These are phyloP conservation scores for Eutrema yunnanense DNA, from an alignment of 345 rosid genomes.

Conservation along the genomic window DNA sequence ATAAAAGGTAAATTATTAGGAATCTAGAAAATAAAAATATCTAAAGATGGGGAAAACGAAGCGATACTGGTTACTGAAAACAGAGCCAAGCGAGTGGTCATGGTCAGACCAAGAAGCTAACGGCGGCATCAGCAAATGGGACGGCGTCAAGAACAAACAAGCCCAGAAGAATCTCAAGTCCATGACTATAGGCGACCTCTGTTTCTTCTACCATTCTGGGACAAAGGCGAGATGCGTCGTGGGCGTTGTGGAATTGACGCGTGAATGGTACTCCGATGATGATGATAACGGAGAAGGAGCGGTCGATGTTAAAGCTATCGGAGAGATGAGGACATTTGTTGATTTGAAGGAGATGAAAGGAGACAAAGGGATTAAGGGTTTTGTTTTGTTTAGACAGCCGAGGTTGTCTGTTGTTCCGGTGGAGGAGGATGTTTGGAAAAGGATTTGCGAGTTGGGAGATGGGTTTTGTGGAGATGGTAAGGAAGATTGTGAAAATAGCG, in stretches of 20 bases:
- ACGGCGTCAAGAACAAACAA: conserved; percentile 89
- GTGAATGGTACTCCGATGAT: conserved; percentile 54
- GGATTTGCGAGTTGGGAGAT: conserved; percentile 68
- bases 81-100: conserved; percentile 96
- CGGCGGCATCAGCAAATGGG: conserved; percentile 72
- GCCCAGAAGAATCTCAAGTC: conserved; percentile 81
- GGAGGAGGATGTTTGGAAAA: conserved; percentile 47
- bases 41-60: conserved; percentile 29
- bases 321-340: conserved; percentile 70
- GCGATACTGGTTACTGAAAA: conserved; percentile 77
- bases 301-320: conserved; percentile 75
- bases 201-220: conserved; percentile 97
- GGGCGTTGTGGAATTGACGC: conserved; percentile 67
- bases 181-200: conserved; percentile 64
- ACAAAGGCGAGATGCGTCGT: conserved; percentile 60
- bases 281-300: conserved; percentile 34
- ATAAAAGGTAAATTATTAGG: neutral
- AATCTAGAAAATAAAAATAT: neutral
- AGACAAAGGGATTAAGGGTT: conserved; percentile 53
- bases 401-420: conserved; percentile 88
- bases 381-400: conserved; percentile 73
- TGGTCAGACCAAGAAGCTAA: conserved; percentile 88
- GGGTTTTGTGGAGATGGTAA: conserved; percentile 80
- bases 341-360: conserved; percentile 77
- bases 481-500: conserved; percentile 7